phyloP scores from a whole-genome alignment of 2,329 filamentous ascomycete species.

The Parascedosporium putredinis region DNA sequence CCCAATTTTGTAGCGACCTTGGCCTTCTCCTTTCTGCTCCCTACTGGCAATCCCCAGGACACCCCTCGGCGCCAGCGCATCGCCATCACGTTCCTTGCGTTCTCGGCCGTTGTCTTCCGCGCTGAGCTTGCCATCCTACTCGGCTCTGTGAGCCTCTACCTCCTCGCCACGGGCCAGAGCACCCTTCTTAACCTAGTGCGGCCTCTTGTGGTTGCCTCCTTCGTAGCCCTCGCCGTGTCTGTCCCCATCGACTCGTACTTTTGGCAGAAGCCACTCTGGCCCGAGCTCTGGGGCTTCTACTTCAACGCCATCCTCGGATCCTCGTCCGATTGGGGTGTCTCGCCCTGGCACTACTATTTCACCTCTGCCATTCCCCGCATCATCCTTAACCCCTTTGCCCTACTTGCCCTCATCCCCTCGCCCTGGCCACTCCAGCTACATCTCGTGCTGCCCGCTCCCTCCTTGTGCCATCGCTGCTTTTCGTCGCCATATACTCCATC shows the following conservation, averaged over 20 bases:
- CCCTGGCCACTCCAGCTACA: conserved; percentile 38
- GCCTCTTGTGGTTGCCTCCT: conserved; percentile 53
- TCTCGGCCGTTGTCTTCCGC: conserved; percentile 77
- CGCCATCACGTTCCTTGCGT: conserved; percentile 64
- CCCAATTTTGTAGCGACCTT: conserved; percentile 46
- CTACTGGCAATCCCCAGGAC: conserved; percentile 18
- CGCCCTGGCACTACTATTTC: conserved; percentile 82
- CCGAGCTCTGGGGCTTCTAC: conserved; percentile 78
- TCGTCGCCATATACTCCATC: conserved; percentile 70
- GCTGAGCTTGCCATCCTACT: conserved; percentile 81
- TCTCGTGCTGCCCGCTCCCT: conserved; percentile 33
- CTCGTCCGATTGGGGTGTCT: conserved; percentile 78
- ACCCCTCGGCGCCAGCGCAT: conserved; percentile 42
- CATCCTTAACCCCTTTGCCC: conserved; percentile 65
- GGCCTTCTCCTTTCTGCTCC: conserved; percentile 41
- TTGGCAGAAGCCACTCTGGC: conserved; percentile 83
- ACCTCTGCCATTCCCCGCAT: conserved; percentile 70
- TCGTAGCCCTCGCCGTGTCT: conserved; percentile 58
- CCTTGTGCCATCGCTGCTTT: conserved; percentile 58
- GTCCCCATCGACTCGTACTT: conserved; percentile 82
- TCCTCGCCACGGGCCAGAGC: conserved; percentile 47
- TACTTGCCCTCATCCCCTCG: conserved; percentile 44
- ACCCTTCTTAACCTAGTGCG: conserved; percentile 48
- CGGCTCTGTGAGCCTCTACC: conserved; percentile 51
- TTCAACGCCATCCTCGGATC: conserved; percentile 83